These are phyloP conservation scores for Diaporthe sp. DNA, from an alignment of 2,329 filamentous ascomycete species.

Conservation along the genomic window DNA sequence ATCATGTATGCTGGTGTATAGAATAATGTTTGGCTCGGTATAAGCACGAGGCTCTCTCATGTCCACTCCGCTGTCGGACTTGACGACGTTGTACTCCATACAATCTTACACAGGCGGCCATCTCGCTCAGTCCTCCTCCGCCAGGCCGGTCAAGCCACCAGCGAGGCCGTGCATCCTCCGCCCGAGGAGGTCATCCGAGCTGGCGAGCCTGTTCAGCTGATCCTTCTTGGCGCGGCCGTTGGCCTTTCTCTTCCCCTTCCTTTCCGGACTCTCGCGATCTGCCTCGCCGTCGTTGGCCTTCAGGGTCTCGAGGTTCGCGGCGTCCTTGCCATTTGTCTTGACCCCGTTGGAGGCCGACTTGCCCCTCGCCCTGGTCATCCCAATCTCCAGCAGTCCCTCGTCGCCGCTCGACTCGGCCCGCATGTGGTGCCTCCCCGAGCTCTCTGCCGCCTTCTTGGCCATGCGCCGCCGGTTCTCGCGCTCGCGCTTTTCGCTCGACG, in stretches of 20 bases:
- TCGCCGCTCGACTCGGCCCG: slow-evolving; percentile 78
- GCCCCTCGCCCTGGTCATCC: slow-evolving; percentile 69
- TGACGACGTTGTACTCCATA: neutral
- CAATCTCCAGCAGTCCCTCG: slow-evolving; percentile 90
- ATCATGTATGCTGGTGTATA: neutral
- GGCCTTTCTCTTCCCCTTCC: slow-evolving; percentile 47
- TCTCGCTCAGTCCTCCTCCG: slow-evolving; percentile 52
- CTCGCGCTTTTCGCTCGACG: slow-evolving; percentile 60
- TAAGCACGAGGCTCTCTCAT: neutral
- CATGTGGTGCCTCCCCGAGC: slow-evolving; percentile 59
- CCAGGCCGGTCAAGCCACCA: slow-evolving; percentile 64
- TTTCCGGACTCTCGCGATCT: slow-evolving; percentile 44
- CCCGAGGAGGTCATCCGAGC: slow-evolving; percentile 69
- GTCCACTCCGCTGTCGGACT: neutral
- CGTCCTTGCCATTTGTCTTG: slow-evolving; percentile 45
- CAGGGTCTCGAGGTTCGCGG: slow-evolving; percentile 42
- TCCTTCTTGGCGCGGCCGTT: slow-evolving; percentile 46
- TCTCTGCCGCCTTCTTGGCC: slow-evolving; percentile 39
- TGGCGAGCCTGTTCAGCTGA: slow-evolving; percentile 67
- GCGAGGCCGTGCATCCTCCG: slow-evolving; percentile 71
- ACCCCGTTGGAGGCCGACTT: slow-evolving; percentile 40
- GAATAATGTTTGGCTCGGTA: neutral
- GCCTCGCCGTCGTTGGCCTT: slow-evolving; percentile 43
- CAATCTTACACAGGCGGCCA: neutral
- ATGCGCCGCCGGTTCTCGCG: slow-evolving; percentile 47